Evolutionary conservation across 352 stramenopile genomes (phyloP), one percentile per base, ranked within the genome.

Genomic region (Phytophthora meadii): DNA sequence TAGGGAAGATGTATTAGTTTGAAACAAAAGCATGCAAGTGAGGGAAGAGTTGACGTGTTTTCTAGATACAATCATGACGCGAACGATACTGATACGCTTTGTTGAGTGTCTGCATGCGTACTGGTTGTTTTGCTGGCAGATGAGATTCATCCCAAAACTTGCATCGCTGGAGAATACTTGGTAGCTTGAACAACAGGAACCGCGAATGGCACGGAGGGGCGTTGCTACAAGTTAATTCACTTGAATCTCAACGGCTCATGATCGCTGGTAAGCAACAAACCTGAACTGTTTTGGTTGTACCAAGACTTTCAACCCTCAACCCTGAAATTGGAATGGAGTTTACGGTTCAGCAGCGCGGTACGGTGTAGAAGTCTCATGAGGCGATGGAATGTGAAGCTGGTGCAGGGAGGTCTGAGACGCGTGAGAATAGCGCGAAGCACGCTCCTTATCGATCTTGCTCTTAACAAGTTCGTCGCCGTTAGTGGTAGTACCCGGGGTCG

Each of bases 311-410:
- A 36, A 42, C 59, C 54, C 24, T 59, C 55, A 53, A n/a, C 17
- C 22, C 32, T 67, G 46, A 34, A 42, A 34, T 55, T 52, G 44
- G 14, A 36, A 66, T 2, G 12, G 42, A 17, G 2, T 59, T 68
- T 74, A 74, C 42, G 44, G 54, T 30, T 40, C 49, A 47, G 45
- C 67, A 15, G 55, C n/a, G 19, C 50, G 54, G 41, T 74, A 74
- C 27, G 61, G 50, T 10, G 63, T 68, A 4, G 53, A 62, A 25
- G 17, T 47, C 27, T 77, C 70, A 28, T 49, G 44, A 15, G 65
- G 65, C 34, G 65, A 77, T 24, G 54, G 50, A 52, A 71, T 71
- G 41, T 77, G 65, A 14, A 74, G 45, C 40, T 74, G 65, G 15
- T 77, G 65, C 22, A 74, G 28, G 11, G 70, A 74, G 32, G 50